Conservation (phyloP, 306 rosid species). For the Medicago truncatula region MtrunA17r5.0-ANR NC_053045.1:53312001-53312500, state of each 20-base stretch:
- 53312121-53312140: not conserved
- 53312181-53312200: constrained; percentile 47
- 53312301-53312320: not conserved
- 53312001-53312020: constrained; percentile 24
- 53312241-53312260: not conserved
- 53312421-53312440: constrained; percentile 37
- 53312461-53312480: constrained; percentile 66
- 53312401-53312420: constrained; percentile 40
- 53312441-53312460: constrained; percentile 49
- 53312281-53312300: constrained; percentile 11
- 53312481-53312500: constrained; percentile 81
- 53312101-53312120: constrained; percentile 26
- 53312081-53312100: constrained; percentile 13
- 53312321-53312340: constrained; percentile 30
- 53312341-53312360: constrained; percentile 96
- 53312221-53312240: constrained; percentile 55
- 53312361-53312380: constrained; percentile 93
- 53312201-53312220: constrained; percentile 65
- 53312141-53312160: constrained; percentile 54
- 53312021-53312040: not conserved
- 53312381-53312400: constrained; percentile 79
- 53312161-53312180: constrained; percentile 52
- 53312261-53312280: not conserved
- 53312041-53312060: not conserved
- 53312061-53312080: constrained; percentile 16